Percentiles rank a stretch among this genome's conserved stretches.
These are phyloP conservation scores for Aphanomyces euteiches DNA, from an alignment of 352 stramenopile genomes.

Conservation along the genomic window DNA sequence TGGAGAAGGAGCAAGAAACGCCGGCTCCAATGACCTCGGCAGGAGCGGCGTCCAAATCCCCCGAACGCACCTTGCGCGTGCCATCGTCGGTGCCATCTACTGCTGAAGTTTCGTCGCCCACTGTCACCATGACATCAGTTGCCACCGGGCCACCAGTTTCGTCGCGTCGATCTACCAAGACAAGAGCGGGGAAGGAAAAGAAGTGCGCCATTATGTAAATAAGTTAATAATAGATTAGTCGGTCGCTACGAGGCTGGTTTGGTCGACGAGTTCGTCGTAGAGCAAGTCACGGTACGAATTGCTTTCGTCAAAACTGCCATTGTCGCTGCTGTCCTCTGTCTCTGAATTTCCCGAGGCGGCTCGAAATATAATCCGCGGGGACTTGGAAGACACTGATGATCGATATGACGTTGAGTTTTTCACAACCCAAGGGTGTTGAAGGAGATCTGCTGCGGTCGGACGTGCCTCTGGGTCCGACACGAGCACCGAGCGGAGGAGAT, in stretches of 20 bases:
- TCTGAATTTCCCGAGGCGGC: background rate
- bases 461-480: constrained; percentile 56
- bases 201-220: constrained; percentile 25
- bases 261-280: constrained; percentile 2
- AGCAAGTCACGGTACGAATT: constrained; percentile 20
- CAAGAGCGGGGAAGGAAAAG: background rate
- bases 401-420: constrained; percentile 9
- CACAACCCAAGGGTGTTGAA: constrained; percentile 57
- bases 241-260: background rate
- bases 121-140: background rate
- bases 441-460: constrained; percentile 55
- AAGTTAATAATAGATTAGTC: background rate
- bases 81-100: background rate
- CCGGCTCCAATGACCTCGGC: too few species aligned
- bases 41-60: too few species aligned
- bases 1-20: too few species aligned
- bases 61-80: too few species aligned
- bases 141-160: too few species aligned
- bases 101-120: background rate
- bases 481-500: constrained; percentile 62
- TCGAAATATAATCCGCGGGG: background rate
- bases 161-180: too few species aligned
- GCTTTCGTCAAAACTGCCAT: constrained; percentile 46
- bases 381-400: background rate
- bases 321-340: constrained; percentile 5